Conservation (phyloP, 1,284 basidiomycete genomes). For the Malassezia sp. region DNA sequence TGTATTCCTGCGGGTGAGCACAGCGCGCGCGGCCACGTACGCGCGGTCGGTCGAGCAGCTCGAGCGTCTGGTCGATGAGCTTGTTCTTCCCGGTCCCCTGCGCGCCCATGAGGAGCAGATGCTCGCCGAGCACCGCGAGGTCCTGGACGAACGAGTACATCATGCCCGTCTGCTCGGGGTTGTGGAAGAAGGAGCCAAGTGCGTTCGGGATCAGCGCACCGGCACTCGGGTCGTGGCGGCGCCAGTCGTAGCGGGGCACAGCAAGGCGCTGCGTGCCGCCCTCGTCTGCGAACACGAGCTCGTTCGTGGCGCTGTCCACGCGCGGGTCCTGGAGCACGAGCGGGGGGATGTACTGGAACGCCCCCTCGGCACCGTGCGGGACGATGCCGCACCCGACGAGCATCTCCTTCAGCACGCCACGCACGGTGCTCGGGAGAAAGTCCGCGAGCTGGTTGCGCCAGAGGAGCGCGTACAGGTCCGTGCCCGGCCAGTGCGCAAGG, state of each 20-base stretch:
- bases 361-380: constrained; percentile 35
- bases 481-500: constrained; percentile 34
- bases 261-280: constrained; percentile 15
- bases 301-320: constrained; percentile 10
- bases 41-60: constrained; percentile 44
- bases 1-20: too few relatives aligned
- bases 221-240: constrained; percentile 37
- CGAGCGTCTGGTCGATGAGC: constrained; percentile 45
- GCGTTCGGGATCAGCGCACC: constrained; percentile 39
- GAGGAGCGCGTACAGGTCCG: constrained; percentile 36
- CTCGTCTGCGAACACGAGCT: constrained; percentile 26
- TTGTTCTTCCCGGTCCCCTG: constrained; percentile 49
- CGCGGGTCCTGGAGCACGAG: constrained; percentile 20
- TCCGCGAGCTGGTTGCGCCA: constrained; percentile 44
- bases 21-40: too few relatives aligned
- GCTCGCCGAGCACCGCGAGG: constrained; percentile 41
- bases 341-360: constrained; percentile 26
- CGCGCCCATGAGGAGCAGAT: constrained; percentile 46
- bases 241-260: constrained; percentile 36
- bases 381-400: constrained; percentile 34
- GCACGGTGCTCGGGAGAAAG: constrained; percentile 45
- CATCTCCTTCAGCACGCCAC: constrained; percentile 32
- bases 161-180: constrained; percentile 42
- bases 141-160: constrained; percentile 45
- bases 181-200: constrained; percentile 41